Percentiles rank a stretch among this genome's conserved stretches.
Conservation (phyloP, 1,139 yeast species). For the Komagataea norvegica region DNA sequence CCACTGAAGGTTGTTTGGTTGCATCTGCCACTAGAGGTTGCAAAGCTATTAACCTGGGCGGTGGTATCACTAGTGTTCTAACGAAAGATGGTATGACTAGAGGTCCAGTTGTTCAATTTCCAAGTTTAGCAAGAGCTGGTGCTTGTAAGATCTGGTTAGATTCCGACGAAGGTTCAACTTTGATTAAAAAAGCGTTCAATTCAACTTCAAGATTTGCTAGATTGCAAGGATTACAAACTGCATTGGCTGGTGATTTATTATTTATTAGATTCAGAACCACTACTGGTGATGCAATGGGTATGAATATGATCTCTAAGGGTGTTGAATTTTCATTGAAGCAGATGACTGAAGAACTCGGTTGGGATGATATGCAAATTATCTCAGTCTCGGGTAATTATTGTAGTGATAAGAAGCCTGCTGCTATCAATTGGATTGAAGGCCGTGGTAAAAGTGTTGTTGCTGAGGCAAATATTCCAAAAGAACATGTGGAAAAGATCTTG, state of each 20-base stretch:
- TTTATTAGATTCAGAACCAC: conserved; percentile 92
- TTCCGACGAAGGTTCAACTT: conserved; percentile 85
- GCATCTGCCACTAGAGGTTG: conserved; percentile 99
- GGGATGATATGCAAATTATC: conserved; percentile 87
- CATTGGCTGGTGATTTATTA: conserved; percentile 89
- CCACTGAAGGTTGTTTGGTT: conserved; percentile 97
- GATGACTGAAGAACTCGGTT: conserved; percentile 87
- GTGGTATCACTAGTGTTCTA: conserved; percentile 88
- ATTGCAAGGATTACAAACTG: conserved; percentile 83
- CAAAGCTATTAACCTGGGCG: conserved; percentile 95
- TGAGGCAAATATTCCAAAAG: conserved; percentile 87
- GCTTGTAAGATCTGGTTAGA: conserved; percentile 95
- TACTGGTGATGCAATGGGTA: conserved; percentile 99
- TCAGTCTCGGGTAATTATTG: conserved; percentile 97
- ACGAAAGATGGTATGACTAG: conserved; percentile 98
- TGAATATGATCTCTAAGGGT: conserved; percentile 99
- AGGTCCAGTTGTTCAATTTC: conserved; percentile 95
- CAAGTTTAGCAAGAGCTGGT: conserved; percentile 80
- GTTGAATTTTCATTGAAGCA: conserved; percentile 80
- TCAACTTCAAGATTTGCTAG: conserved; percentile 97
- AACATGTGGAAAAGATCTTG: conserved; percentile 71
- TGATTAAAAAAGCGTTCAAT: conserved; percentile 84
- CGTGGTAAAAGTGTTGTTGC: conserved; percentile 98
- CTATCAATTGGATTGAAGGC: conserved; percentile 98
- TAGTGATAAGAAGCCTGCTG: conserved; percentile 96